Percentiles rank a stretch among this genome's conserved stretches.
These are phyloP conservation scores for Lippia alba DNA, from an alignment of 305 asterid genomes.

Conservation along the genomic window DNA sequence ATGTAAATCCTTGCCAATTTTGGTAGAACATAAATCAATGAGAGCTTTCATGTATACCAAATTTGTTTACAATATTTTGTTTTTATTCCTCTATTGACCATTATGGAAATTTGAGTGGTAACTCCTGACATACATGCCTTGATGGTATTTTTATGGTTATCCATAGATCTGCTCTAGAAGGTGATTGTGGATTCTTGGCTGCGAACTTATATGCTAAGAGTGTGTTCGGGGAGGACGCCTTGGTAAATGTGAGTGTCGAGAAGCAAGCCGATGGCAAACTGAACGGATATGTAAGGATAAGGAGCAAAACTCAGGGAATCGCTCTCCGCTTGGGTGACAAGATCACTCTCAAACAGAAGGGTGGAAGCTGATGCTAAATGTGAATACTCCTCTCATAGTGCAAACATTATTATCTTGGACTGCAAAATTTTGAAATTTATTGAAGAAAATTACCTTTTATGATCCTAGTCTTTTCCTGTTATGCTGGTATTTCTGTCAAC, in stretches of 20 bases:
- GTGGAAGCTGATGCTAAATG: constrained; percentile 82
- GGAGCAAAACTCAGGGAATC: constrained; percentile 99
- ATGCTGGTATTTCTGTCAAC: constrained; percentile 30
- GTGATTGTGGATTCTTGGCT: constrained; percentile 98
- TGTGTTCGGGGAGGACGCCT: constrained; percentile 98
- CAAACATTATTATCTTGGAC: no score
- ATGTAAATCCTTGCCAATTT: neutral
- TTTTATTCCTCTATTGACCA: constrained; percentile 4
- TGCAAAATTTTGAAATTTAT: no score
- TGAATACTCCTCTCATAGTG: constrained; percentile 27
- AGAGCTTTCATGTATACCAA: neutral
- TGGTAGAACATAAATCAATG: neutral
- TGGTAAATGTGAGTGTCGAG: constrained; percentile 97
- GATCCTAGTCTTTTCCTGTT: neutral
- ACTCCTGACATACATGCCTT: constrained; percentile 14
- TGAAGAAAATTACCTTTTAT: no score
- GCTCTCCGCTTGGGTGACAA: constrained; percentile 99
- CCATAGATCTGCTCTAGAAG: constrained; percentile 93
- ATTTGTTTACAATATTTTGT: constrained; percentile 8
- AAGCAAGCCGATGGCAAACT: constrained; percentile 89
- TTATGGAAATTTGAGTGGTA: constrained; percentile 4
- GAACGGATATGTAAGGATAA: constrained; percentile 92
- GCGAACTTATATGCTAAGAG: constrained; percentile 98
- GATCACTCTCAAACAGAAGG: constrained; percentile 98
- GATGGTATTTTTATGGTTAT: constrained; percentile 21